These are phyloP conservation scores for Bertia moriformis DNA, from an alignment of 2,329 filamentous ascomycete species.

Conservation along the genomic window DNA sequence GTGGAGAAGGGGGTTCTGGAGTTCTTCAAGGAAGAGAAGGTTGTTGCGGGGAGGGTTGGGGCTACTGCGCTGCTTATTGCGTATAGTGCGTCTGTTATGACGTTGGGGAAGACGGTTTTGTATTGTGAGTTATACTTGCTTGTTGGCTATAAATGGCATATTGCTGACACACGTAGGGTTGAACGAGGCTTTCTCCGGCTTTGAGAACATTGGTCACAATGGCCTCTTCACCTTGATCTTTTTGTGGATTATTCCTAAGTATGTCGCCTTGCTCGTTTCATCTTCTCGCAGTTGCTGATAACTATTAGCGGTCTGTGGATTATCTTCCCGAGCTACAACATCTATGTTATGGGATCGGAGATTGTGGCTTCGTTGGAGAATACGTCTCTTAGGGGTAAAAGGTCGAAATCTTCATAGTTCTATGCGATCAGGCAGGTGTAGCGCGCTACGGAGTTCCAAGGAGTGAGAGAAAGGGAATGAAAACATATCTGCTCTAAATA, in stretches of 20 bases:
- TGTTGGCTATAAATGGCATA: background rate
- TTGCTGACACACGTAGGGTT: conserved; percentile 24
- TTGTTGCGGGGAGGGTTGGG: conserved; percentile 32
- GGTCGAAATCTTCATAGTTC: too few species aligned
- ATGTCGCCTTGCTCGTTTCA: conserved; percentile 14
- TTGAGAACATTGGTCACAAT: conserved; percentile 49
- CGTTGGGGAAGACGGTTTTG: conserved; percentile 51
- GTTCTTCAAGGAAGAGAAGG: conserved; percentile 29
- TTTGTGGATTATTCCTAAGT: conserved; percentile 56
- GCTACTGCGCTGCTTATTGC: conserved; percentile 40
- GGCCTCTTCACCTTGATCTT: conserved; percentile 31
- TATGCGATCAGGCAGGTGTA: too few species aligned
- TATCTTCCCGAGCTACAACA: conserved; percentile 45
- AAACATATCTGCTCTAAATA: too few species aligned
- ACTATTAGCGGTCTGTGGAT: conserved; percentile 44
- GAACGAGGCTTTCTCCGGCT: conserved; percentile 45
- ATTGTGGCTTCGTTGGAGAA: conserved; percentile 42
- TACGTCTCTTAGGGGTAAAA: conserved; percentile 18
- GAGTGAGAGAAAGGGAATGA: too few species aligned
- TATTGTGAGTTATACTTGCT: conserved; percentile 35
- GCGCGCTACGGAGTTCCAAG: too few species aligned
- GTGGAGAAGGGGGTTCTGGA: conserved; percentile 13
- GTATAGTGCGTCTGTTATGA: conserved; percentile 45
- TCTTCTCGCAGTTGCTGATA: conserved; percentile 6
- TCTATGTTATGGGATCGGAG: conserved; percentile 42